phyloP scores from a whole-genome alignment of 805 yeast genomes.

The Saccharomyces cerevisiae region DNA sequence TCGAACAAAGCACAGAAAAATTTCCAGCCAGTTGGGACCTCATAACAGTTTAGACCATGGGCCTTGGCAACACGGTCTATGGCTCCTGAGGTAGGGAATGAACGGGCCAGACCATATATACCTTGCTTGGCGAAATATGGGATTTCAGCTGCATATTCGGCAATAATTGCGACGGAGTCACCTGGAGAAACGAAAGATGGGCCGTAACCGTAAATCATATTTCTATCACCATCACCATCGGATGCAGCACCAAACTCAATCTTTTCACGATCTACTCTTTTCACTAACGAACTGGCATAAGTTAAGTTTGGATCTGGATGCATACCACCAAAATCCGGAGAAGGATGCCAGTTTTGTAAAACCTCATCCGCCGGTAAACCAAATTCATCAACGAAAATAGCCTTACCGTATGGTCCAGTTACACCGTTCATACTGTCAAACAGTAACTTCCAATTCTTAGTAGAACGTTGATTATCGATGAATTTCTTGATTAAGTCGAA shows the following conservation, averaged over 20 bases:
- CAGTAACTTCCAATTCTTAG: constrained; percentile 58
- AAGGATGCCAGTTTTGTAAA: constrained; percentile 71
- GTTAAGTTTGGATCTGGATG: constrained; percentile 98
- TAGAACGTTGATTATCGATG: constrained; percentile 39
- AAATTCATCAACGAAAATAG: constrained; percentile 76
- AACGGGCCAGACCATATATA: constrained; percentile 86
- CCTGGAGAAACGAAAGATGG: constrained; percentile 95
- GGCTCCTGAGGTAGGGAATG: constrained; percentile 96
- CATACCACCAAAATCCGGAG: constrained; percentile 93
- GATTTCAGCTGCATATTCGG: constrained; percentile 80
- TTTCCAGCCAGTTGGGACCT: constrained; percentile 99
- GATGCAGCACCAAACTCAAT: constrained; percentile 97
- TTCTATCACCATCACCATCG: constrained; percentile 99
- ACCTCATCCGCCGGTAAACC: constrained; percentile 58
- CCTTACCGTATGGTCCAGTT: constrained; percentile 91
- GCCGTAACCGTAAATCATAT: constrained; percentile 94
- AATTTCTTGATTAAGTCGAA: constrained; percentile 72
- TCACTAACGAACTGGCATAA: constrained; percentile 82
- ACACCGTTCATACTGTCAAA: constrained; percentile 93
- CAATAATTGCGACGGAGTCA: constrained; percentile 94
- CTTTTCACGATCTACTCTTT: constrained; percentile 66
- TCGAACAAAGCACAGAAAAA: constrained; percentile 95
- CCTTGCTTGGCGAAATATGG: constrained; percentile 87
- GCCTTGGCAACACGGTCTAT: constrained; percentile 82
- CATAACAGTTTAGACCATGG: constrained; percentile 70